Conservation (phyloP, 2,329 filamentous ascomycete genomes). For the Colletotrichum sp. region DNA sequence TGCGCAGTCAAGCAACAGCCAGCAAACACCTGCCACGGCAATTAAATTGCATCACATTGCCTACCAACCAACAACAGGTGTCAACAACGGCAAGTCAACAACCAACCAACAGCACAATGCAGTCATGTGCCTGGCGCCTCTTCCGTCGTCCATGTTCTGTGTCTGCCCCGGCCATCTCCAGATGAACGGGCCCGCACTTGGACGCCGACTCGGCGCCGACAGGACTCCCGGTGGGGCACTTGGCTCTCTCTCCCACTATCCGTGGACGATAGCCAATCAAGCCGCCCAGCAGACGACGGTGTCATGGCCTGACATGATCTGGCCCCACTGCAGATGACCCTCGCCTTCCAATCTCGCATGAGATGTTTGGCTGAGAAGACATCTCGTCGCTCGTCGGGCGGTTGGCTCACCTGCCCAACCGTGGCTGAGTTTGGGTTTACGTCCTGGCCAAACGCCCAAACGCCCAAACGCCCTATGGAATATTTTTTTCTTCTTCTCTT, state of each 20-base stretch:
- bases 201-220: constrained; percentile 9
- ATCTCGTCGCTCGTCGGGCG: not conserved
- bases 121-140: not conserved
- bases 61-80: not conserved
- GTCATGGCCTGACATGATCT: not conserved
- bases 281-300: not conserved
- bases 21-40: not conserved
- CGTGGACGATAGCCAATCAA: not conserved
- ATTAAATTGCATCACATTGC: not conserved
- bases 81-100: not conserved
- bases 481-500: not conserved
- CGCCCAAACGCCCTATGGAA: not conserved
- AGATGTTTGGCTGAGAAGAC: not conserved
- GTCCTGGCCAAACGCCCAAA: not conserved
- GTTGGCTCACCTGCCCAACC: not conserved
- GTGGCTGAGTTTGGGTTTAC: not conserved
- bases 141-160: not conserved
- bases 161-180: not conserved
- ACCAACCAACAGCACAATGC: not conserved
- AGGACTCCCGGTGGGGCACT: not conserved
- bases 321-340: not conserved
- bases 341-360: not conserved
- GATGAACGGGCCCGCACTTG: not conserved
- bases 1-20: not conserved
- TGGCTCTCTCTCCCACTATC: not conserved